phyloP scores from a whole-genome alignment of 2,329 filamentous ascomycete genomes.

The Diaporthe amygdali region DNA sequence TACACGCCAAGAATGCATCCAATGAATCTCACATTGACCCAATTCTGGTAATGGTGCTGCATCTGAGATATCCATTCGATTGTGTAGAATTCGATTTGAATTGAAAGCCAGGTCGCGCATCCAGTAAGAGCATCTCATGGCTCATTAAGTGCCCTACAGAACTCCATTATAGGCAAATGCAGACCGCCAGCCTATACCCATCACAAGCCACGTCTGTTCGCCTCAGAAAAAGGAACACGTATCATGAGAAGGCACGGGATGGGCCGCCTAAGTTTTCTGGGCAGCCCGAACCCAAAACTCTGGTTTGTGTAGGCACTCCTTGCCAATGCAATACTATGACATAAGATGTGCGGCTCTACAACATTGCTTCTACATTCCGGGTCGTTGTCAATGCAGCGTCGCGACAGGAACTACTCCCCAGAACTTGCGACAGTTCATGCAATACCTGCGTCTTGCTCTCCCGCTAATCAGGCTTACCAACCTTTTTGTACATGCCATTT shows the following conservation, averaged over 20 bases:
- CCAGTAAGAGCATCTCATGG: background rate
- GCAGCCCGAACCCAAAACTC: background rate
- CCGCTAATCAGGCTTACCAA: too few relatives aligned
- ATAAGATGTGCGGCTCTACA: too few relatives aligned
- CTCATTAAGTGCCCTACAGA: background rate
- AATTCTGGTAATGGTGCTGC: background rate
- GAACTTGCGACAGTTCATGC: too few relatives aligned
- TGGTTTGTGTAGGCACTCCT: background rate
- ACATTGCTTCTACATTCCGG: too few relatives aligned
- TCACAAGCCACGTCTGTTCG: background rate
- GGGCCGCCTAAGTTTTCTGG: background rate
- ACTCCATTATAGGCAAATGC: background rate
- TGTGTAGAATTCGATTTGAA: background rate
- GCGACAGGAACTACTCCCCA: too few relatives aligned
- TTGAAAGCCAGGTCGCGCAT: background rate
- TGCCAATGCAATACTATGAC: too few relatives aligned
- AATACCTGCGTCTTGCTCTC: too few relatives aligned
- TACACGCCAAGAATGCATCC: background rate
- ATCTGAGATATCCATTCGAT: background rate
- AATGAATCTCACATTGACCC: background rate
- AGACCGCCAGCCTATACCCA: background rate
- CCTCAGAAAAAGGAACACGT: background rate
- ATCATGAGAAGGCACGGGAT: background rate
- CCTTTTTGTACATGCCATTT: too few relatives aligned
- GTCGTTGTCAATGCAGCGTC: too few relatives aligned